Base-by-base conservation (phyloP, 495 filamentous ascomycete species). In the Neurospora tetrasperma region DNA sequence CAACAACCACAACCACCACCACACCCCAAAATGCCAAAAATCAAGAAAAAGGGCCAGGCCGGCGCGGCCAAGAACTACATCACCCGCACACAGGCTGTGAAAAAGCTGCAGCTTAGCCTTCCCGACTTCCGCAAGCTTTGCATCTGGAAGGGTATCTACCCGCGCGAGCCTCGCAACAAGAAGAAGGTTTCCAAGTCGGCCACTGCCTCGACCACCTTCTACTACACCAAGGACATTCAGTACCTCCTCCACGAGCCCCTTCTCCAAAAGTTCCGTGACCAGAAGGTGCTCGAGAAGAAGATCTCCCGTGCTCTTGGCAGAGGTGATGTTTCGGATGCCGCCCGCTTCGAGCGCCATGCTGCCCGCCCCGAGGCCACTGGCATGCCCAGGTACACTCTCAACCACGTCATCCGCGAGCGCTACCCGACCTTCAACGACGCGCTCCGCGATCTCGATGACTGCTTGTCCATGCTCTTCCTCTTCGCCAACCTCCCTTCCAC, bases 121-220 rank as follows among this genome's bases (percentile, higher is more conserved):
- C 94, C 94, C 46, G 96, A 99, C 83, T 99, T 99, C 84, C 90
- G 96, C 82, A 91, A 96, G 80, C 88, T 99, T 80, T 99, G 96
- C 83, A 99, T 99, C 78, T 99, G 97, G 89, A 98, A 98, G 84
- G 96, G 96, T 76, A 98, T 99, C 74, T 98, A 98, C 82, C 96
- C 96, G 73, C 90, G 96, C 80, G 96, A 99, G 85, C 96, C 96
- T 44, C 88, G 96, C 71, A 97, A 90, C 81, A 97, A 94, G 88
- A 98, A 96, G 85, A 97, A 97, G 87, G 96, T 90, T 59, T 93
- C 93, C 77, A 98, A 97, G 82, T 92, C 92, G 71, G 88, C 93
- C 62, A 98, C 92, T 3, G 89, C 91, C 46, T 92, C 90, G 62
- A 98, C 96, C 18, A 98, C 96, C 73, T 99, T 97, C 85, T 99